A percentile compares a stretch with the other conserved stretches of the same genome.
phyloP scores from a whole-genome alignment of 1,284 basidiomycete genomes.

The Heterobasidion annosum region DNA sequence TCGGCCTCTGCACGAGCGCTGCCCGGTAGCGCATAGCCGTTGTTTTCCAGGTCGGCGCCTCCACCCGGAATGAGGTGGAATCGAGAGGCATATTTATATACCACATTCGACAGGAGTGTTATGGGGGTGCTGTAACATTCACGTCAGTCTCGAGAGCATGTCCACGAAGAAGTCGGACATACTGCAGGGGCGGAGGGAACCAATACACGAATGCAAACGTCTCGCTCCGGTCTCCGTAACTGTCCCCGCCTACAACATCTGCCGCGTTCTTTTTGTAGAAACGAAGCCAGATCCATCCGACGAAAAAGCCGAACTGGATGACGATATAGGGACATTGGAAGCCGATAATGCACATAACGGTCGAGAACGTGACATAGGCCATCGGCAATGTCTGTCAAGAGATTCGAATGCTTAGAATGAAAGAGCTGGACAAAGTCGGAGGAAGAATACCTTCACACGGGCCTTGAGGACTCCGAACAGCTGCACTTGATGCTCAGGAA shows the following conservation, averaged over 20 bases:
- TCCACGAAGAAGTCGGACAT: constrained; percentile 31
- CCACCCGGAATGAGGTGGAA: constrained; percentile 73
- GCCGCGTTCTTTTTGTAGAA: constrained; percentile 85
- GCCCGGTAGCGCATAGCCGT: constrained; percentile 69
- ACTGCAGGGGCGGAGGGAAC: constrained; percentile 96
- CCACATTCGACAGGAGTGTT: constrained; percentile 56
- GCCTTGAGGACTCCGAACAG: constrained; percentile 80
- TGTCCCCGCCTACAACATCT: constrained; percentile 51
- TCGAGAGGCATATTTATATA: constrained; percentile 63
- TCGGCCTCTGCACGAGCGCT: constrained; percentile 92
- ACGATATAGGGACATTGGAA: constrained; percentile 92
- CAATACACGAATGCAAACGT: constrained; percentile 94
- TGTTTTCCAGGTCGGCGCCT: constrained; percentile 60
- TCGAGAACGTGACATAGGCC: constrained; percentile 87
- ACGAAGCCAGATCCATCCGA: constrained; percentile 89
- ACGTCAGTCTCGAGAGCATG: constrained; percentile 1
- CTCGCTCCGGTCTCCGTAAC: constrained; percentile 89
- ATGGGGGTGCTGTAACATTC: constrained; percentile 46
- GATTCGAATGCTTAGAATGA: background rate
- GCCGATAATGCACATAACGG: constrained; percentile 81
- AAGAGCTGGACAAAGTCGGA: background rate
- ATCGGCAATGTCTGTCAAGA: constrained; percentile 79
- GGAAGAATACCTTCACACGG: constrained; percentile 74
- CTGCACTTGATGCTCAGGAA: constrained; percentile 97
- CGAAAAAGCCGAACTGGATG: constrained; percentile 97